These are phyloP conservation scores for Mortierella sp. DNA, from an alignment of 371 early-diverging fungal genomes.

Conservation along the genomic window DNA sequence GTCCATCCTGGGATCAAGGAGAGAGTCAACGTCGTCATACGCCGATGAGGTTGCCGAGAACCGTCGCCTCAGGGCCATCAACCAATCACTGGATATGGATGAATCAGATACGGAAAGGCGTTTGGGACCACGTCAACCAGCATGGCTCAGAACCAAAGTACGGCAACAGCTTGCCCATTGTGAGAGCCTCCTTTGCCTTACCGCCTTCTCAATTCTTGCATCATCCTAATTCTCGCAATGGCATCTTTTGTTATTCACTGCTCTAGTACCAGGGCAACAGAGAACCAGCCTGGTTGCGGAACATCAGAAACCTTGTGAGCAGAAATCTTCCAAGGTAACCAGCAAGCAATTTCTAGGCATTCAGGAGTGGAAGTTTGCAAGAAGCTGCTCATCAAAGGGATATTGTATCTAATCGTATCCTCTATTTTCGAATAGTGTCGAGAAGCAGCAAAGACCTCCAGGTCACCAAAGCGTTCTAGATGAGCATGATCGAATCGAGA, in stretches of 20 bases:
- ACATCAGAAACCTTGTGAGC: slow-evolving; percentile 41
- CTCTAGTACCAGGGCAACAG: slow-evolving; percentile 31
- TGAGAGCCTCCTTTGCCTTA: neutral
- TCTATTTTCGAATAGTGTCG: slow-evolving; percentile 22
- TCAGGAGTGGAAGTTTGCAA: neutral
- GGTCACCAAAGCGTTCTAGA: slow-evolving; percentile 27
- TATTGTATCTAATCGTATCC: neutral
- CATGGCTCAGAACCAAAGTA: slow-evolving; percentile 51
- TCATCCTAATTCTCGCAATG: neutral
- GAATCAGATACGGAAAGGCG: slow-evolving; percentile 18
- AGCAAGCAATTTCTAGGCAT: no score
- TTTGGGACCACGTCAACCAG: slow-evolving; percentile 22
- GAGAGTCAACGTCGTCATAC: slow-evolving; percentile 4
- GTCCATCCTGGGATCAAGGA: slow-evolving; percentile 15
- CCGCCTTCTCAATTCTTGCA: neutral
- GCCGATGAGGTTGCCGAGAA: slow-evolving; percentile 29
- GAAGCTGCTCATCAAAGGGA: neutral
- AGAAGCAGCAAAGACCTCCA: slow-evolving; percentile 21
- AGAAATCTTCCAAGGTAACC: slow-evolving; percentile 46
- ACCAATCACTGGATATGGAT: slow-evolving; percentile 21
- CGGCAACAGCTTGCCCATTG: neutral
- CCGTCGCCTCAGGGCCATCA: slow-evolving; percentile 21
- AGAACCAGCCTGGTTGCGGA: slow-evolving; percentile 47
- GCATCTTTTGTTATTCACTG: neutral
- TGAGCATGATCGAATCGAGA: slow-evolving; percentile 48